Conservation (phyloP, 345 rosid genomes). For the Garcia nutans region DNA sequence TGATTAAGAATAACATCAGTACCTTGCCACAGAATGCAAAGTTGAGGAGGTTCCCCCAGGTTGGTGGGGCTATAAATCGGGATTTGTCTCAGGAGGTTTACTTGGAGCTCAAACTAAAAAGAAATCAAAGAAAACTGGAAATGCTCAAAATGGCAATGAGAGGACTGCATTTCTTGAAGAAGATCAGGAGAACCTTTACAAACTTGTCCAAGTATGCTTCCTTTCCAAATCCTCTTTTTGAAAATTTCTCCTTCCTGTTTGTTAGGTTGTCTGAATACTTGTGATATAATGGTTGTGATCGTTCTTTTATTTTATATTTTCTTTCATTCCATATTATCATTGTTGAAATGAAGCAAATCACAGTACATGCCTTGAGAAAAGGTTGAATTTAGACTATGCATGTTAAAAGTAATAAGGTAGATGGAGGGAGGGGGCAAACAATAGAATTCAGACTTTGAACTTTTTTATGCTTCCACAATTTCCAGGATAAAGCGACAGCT, state of each 20-base stretch:
- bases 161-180: constrained; percentile 77
- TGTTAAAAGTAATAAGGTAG: background rate
- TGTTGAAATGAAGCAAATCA: background rate
- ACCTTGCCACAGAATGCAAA: constrained; percentile 43
- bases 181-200: constrained; percentile 97
- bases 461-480: background rate
- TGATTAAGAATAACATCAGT: constrained; percentile 12
- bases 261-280: background rate
- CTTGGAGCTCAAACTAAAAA: constrained; percentile 68
- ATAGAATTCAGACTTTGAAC: background rate
- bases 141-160: constrained; percentile 31
- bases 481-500: constrained; percentile 82
- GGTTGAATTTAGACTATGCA: background rate
- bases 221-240: constrained; percentile 6
- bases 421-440: background rate
- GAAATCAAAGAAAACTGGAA: constrained; percentile 41
- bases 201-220: constrained; percentile 75
- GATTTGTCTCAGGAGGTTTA: constrained; percentile 90
- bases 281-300: background rate
- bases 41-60: constrained; percentile 48
- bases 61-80: constrained; percentile 92
- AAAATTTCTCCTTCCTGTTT: background rate
- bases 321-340: background rate
- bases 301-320: background rate
- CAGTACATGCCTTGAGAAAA: background rate